Evolutionary conservation across 805 yeast genomes (phyloP), one percentile per base, ranked within the genome.

Genomic region (Lipomyces starkeyi): DNA sequence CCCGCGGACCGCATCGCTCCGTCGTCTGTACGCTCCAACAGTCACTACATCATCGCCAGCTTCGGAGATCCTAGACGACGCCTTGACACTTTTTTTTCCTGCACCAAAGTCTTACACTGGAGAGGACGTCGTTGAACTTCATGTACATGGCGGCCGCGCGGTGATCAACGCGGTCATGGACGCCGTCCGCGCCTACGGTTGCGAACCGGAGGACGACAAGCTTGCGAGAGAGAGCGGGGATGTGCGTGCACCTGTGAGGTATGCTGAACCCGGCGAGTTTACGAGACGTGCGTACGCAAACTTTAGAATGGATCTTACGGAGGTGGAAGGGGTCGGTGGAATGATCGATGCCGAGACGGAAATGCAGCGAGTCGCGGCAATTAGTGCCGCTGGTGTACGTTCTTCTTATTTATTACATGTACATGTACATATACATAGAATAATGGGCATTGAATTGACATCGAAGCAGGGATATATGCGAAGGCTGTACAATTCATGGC

Each of bases 301-400:
- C 77, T 91, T 93, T 0, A 82, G 89, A 61, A 83, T 91, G 73
- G 98, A 95, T 77, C 81, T 95, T 67, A 91, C 98, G 0, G 92
- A 93, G 75, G 86, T 91, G 8, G 99, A 95, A 78, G 97, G 98
- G 0, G 87, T 95, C 8, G 83, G 93, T 63, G 97, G 91, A 59
- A 80, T 93, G 76, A 91, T 95, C 54, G 93, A 93, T 73, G 97
- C 98, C 0, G 98, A 95, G 75, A 95, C 99, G 0, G 98, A 94
- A 76, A 79, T 87, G 6, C 97, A 95, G 75, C 84, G 98, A 65
- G 77, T 85, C 0, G 87, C 94, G 3, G 93, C 97, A 0, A 78
- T 93, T 17, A 81, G 84, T 2, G 87, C 94, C 34, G 87, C 94
- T 71, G 85, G 87, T 7, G 65, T 62, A 61, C 20, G 59, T 11